Evolutionary conservation across 345 rosid genomes (phyloP), one percentile per base, ranked within the genome.

Genomic region (Excoecaria cochinchinensis): DNA sequence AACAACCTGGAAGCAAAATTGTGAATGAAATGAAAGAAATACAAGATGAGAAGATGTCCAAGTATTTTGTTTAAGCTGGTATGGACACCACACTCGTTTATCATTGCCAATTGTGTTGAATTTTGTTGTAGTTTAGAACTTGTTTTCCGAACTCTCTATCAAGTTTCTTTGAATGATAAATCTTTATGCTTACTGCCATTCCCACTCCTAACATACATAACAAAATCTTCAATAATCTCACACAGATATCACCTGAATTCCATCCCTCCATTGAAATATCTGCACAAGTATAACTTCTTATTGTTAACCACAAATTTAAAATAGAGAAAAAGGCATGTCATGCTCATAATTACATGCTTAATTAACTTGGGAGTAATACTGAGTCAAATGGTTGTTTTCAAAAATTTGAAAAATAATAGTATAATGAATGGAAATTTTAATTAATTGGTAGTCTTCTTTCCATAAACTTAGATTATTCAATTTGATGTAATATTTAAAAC

Each of bases 121-220:
- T 48, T 67, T 68, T 58, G n/a, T 4, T n/a, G 46, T 3, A 51
- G 8, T 13, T n/a, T 17, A 21, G 10, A 21, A 31, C 31, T 31
- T 31, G 31, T 31, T 31, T 31, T 31, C 2, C 31, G 1, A 31
- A 31, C 31, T 31, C 31, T 31, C n/a, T n/a, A 17, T 46, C 59
- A 53, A 64, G 21, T 67, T 70, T 76, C 68, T 69, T 75, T 16
- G 73, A 47, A 17, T 36, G 53, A 70, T 67, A 68, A 7, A 73
- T 74, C 80, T 77, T 55, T 7, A 76, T 25, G 46, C 74, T 53
- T 58, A 56, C 38, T 52, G 76, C 36, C 39, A 72, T 12, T 13
- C 73, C 64, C 48, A 73, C 71, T 19, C 63, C 78, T 3, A 73
- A 21, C 8, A 78, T 8, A 46, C 74, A 68, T 16, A 78, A 53